Evolutionary conservation across 1,284 basidiomycete genomes (phyloP).

Genomic region (Ceratobasidium sp.): DNA sequence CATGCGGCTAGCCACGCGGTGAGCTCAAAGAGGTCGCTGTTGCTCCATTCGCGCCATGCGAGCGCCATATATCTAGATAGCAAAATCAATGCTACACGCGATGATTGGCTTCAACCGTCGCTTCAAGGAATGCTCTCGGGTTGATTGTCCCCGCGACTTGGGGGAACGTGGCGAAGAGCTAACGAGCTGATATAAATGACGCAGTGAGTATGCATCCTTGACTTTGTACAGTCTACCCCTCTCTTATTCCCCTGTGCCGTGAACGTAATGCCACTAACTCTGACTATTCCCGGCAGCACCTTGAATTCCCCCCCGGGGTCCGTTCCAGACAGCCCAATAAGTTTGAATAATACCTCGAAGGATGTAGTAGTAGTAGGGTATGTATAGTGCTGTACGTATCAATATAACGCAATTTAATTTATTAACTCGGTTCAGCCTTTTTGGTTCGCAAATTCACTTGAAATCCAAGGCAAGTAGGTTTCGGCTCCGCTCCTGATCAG

Average conservation of each 20-base stretch:
- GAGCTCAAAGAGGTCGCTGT: neutral
- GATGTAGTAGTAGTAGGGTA: neutral
- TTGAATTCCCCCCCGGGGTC: neutral
- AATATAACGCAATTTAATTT: neutral
- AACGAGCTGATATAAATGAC: neutral
- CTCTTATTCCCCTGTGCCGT: neutral
- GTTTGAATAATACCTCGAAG: neutral
- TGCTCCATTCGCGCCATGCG: neutral
- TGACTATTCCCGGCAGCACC: neutral
- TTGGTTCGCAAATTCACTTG: neutral
- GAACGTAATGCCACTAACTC: neutral
- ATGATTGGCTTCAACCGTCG: neutral
- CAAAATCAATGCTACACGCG: neutral
- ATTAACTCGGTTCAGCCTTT: neutral
- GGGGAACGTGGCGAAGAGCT: neutral
- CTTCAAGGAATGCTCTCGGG: neutral
- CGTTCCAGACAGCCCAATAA: neutral
- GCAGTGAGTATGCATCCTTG: too few species aligned
- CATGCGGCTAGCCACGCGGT: conserved; percentile 1
- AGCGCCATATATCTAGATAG: neutral
- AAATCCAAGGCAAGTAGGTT: neutral
- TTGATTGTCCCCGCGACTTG: neutral
- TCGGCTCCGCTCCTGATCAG: neutral
- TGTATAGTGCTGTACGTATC: neutral
- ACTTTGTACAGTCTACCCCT: too few species aligned